Evolutionary conservation across 768 basidiomycete species (phyloP).

Genomic region (Cubamyces lactineus): DNA sequence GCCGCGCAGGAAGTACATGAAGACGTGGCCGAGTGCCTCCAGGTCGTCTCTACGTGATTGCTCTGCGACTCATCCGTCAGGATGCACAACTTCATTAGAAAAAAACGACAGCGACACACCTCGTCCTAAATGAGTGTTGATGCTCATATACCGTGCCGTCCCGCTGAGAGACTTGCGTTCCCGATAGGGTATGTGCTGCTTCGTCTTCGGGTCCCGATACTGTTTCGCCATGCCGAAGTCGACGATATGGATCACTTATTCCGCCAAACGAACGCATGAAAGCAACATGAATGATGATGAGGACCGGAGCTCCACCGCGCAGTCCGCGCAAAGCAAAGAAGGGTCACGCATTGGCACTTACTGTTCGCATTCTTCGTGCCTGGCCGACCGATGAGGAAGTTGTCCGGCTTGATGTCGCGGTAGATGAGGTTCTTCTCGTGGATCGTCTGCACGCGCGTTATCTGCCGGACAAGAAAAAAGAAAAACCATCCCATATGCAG

Average conservation of each 20-base stretch:
- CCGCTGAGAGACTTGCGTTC: constrained; percentile 97
- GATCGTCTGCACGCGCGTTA: constrained; percentile 94
- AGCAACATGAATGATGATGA: too few relatives aligned
- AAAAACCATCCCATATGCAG: too few relatives aligned
- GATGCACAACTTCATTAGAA: background rate
- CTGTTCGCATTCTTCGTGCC: constrained; percentile 88
- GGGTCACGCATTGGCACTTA: constrained; percentile 35
- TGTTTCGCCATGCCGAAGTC: constrained; percentile 99
- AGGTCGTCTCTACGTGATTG: constrained; percentile 96
- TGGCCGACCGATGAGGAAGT: constrained; percentile 95
- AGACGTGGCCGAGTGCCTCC: constrained; percentile 99
- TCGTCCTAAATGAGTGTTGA: constrained; percentile 97
- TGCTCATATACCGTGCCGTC: constrained; percentile 99
- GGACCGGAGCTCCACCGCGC: background rate
- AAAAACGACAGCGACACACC: constrained; percentile 52
- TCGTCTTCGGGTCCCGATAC: constrained; percentile 98
- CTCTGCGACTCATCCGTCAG: constrained; percentile 47
- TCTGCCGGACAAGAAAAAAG: constrained; percentile 46
- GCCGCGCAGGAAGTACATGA: constrained; percentile 99
- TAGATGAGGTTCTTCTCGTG: constrained; percentile 99
- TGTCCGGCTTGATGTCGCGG: constrained; percentile 99
- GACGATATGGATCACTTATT: constrained; percentile 86
- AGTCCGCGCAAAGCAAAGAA: background rate
- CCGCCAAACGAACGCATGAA: background rate
- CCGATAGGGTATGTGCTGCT: constrained; percentile 98